Evolutionary conservation across 352 stramenopile genomes (phyloP).

Genomic region (Elongisporangium anandrum): DNA sequence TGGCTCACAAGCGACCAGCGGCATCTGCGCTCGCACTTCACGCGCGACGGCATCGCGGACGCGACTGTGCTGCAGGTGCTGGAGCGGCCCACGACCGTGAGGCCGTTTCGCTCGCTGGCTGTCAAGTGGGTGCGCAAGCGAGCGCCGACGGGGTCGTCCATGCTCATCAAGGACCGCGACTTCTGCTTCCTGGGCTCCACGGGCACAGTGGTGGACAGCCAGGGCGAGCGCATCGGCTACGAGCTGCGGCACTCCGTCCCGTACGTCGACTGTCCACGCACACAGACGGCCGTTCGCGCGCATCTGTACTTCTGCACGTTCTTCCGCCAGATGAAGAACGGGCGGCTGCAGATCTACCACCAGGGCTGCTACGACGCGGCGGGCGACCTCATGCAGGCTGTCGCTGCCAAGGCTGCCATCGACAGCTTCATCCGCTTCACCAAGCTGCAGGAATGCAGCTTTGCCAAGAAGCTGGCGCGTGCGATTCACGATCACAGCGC

Average conservation of each 20-base stretch:
- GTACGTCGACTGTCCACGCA: conserved; percentile 42
- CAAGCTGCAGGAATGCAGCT: conserved; percentile 36
- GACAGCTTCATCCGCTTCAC: conserved; percentile 36
- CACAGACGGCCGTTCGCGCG: conserved; percentile 49
- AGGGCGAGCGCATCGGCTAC: conserved; percentile 35
- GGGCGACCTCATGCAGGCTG: conserved; percentile 31
- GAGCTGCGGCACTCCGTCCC: conserved; percentile 56
- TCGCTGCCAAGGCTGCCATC: conserved; percentile 42
- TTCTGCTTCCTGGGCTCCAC: conserved; percentile 41
- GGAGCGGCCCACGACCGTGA: conserved; percentile 18
- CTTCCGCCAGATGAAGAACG: conserved; percentile 52
- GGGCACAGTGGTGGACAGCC: conserved; percentile 21
- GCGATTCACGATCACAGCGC: conserved; percentile 27
- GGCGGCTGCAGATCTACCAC: conserved; percentile 61
- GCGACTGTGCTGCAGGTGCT: conserved; percentile 36
- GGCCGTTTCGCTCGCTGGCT: conserved; percentile 38
- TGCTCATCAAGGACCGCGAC: conserved; percentile 44
- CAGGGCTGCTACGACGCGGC: conserved; percentile 49
- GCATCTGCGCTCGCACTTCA: conserved; percentile 23
- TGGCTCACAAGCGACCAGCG: conserved; percentile 29
- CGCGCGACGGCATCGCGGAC: conserved; percentile 32
- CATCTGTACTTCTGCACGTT: conserved; percentile 68
- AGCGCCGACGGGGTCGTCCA: conserved; percentile 19
- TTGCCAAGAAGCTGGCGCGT: conserved; percentile 59
- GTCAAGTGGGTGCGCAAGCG: conserved; percentile 45